Evolutionary conservation across 2,329 filamentous ascomycete species (phyloP).

Genomic region (Neobulgaria alba): DNA sequence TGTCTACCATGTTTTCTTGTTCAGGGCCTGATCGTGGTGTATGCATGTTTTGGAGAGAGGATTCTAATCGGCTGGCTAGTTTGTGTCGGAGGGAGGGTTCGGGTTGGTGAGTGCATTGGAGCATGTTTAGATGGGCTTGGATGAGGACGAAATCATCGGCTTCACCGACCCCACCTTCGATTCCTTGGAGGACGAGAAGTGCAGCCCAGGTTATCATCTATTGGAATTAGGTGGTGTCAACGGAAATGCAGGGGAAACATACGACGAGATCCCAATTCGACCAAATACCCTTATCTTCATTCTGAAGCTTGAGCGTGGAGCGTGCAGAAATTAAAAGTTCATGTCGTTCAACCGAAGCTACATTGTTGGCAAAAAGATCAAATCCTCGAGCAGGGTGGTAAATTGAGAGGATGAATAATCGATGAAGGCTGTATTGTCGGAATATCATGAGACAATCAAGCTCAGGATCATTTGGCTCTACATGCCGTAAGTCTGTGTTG

Average conservation of each 20-base stretch:
- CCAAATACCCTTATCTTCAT: constrained; percentile 35
- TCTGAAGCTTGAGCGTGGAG: constrained; percentile 33
- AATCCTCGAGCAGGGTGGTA: constrained; percentile 35
- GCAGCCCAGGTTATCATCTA: constrained; percentile 37
- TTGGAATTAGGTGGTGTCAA: neutral
- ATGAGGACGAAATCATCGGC: constrained; percentile 26
- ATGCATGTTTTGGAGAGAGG: constrained; percentile 18
- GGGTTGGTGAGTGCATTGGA: constrained; percentile 17
- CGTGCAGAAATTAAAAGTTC: constrained; percentile 35
- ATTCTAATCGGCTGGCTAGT: constrained; percentile 17
- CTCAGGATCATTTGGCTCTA: constrained; percentile 24
- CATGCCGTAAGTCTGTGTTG: neutral
- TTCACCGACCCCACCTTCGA: constrained; percentile 34
- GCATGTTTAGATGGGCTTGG: constrained; percentile 19
- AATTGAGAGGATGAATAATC: constrained; percentile 35
- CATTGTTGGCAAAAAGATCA: constrained; percentile 32
- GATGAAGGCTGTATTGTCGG: constrained; percentile 35
- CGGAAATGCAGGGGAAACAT: constrained; percentile 1
- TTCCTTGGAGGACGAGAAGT: constrained; percentile 35
- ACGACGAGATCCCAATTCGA: constrained; percentile 35
- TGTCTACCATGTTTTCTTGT: constrained; percentile 8
- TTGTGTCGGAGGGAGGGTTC: constrained; percentile 14
- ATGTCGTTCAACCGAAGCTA: constrained; percentile 33
- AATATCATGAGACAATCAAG: constrained; percentile 31
- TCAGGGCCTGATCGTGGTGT: constrained; percentile 13